Evolutionary conservation across 164 flowering plant genomes (phyloP).

Genomic region (Brasenia schreberi): DNA sequence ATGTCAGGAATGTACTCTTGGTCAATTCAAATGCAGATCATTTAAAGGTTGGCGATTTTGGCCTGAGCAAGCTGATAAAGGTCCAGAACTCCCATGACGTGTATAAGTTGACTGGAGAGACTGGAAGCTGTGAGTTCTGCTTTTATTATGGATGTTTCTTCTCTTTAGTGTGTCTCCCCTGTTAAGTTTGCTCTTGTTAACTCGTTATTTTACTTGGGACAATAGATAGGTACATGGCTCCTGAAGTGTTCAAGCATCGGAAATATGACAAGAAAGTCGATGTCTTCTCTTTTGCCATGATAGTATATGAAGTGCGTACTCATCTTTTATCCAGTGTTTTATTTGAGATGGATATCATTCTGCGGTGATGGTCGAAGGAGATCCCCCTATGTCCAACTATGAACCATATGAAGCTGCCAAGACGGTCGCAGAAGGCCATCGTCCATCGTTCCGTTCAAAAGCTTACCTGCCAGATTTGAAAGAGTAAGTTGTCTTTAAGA

Average conservation of each 20-base stretch:
- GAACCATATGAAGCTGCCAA: slow-evolving; percentile 99
- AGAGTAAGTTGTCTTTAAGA: slow-evolving; percentile 46
- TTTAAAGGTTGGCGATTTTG: slow-evolving; percentile 98
- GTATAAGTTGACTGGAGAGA: slow-evolving; percentile 99
- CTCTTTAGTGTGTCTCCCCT: background rate
- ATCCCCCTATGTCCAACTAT: slow-evolving; percentile 65
- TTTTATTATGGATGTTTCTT: background rate
- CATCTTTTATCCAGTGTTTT: background rate
- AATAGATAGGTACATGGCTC: slow-evolving; percentile 98
- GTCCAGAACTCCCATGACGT: slow-evolving; percentile 92
- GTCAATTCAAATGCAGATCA: slow-evolving; percentile 96
- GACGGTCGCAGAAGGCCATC: slow-evolving; percentile 75
- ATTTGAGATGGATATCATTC: background rate
- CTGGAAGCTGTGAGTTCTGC: slow-evolving; percentile 89
- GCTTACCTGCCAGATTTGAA: slow-evolving; percentile 49
- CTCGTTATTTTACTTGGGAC: slow-evolving; percentile 3
- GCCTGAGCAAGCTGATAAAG: slow-evolving; percentile 92
- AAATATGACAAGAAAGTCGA: slow-evolving; percentile 98
- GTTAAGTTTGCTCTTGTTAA: slow-evolving; percentile 3
- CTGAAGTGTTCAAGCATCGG: slow-evolving; percentile 97
- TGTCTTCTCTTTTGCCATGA: slow-evolving; percentile 98
- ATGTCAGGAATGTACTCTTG: slow-evolving; percentile 86
- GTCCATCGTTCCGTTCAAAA: slow-evolving; percentile 68
- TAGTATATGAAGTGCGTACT: slow-evolving; percentile 74
- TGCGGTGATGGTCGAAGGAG: slow-evolving; percentile 79